Base-by-base conservation (phyloP, 1,284 basidiomycete species). In the Microbotryum intermedium region DNA sequence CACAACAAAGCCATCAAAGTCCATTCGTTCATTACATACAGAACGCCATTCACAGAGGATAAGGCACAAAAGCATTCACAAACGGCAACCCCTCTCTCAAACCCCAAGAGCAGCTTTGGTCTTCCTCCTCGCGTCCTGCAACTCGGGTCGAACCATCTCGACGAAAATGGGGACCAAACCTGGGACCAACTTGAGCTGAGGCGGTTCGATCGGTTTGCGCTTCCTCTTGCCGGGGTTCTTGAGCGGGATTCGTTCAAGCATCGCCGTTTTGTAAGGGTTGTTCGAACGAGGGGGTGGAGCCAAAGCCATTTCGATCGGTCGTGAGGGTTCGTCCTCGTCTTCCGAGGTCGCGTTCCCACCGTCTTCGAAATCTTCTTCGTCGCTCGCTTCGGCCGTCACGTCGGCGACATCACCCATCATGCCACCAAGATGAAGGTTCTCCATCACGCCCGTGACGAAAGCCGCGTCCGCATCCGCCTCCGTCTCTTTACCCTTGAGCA, bases 91-190 rank as follows among this genome's bases (percentile, higher is more conserved):
- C n/a, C n/a, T n/a, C n/a, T n/a, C 34, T 39, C 34, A 39, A 18
- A 39, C 34, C 34, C 34, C 34, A 39, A 39, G 34, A 13, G 34
- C 20, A 6, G 21, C 42, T 23, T 20, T 28, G n/a, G 53, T 45
- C 26, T n/a, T 29, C 44, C 23, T 57, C 46, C 55, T 49, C 47
- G 58, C 56, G 28, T 29, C 21, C 11, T 49, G 23, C 39, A 60
- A 43, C 30, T 57, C 44, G 11, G 29, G 50, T 25, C 59, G 54
- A 21, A 93, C 90, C 79, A 93, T 84, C 76, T 95, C 92, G 50
- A 87, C 82, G 73, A 95, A 95, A 29, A 97, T 70, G 1, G 91
- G 89, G 42, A 92, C 77, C 26, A 97, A 73, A 62, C 83, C 80
- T 25, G 87, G 84, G 59, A 95, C 82, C 67, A 86, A 81, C 59